Base-by-base conservation (phyloP, 2,329 filamentous ascomycete species). In the Tolypocladium album region DNA sequence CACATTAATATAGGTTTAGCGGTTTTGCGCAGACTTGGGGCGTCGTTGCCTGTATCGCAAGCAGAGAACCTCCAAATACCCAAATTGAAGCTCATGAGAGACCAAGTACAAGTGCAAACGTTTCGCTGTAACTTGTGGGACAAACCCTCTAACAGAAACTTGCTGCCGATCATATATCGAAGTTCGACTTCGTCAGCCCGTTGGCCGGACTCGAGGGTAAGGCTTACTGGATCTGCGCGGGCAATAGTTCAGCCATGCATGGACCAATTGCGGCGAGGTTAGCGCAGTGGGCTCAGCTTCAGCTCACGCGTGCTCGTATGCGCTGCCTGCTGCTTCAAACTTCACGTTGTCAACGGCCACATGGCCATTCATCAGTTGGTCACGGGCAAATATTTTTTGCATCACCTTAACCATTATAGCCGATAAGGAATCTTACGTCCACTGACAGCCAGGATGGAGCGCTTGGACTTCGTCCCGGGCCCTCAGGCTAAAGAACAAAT, bases 401-500 rank as follows among this genome's bases (percentile, higher is more conserved):
- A 53, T 27, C 31, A 4, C 4, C 17, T 22, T 38, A 3, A 13
- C 4, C 9, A 38, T 53, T 22, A 11, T 11, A 12, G 11, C 17
- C 8, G 17, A 6, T 20, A 9, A 36, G 31, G 24, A 22, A 11
- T n/a, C 5, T 24, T n/a, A 5, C 2, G 22, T 7, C 4, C 43
- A 13, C 9, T 7, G 5, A 9, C 31, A 5, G 20, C 17, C 50
- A 38, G 5, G 36, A 61, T 62, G 61, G 61, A 61, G 27, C 61
- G 61, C 31, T 63, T 64, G 61, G 40, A 38, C 45, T 64, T 62
- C 55, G 55, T 64, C 43, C 63, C 63, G 31, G 63, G 63, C 39
- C 58, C 62, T 15, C 58, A 64, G 27, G 63, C 63, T 57, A 64
- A 61, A 45, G 60, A 63, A 12, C 60, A 63, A 57, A 64, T 64